phyloP scores from a whole-genome alignment of 768 basidiomycete species.

The Paxillus rubicundulus region DNA sequence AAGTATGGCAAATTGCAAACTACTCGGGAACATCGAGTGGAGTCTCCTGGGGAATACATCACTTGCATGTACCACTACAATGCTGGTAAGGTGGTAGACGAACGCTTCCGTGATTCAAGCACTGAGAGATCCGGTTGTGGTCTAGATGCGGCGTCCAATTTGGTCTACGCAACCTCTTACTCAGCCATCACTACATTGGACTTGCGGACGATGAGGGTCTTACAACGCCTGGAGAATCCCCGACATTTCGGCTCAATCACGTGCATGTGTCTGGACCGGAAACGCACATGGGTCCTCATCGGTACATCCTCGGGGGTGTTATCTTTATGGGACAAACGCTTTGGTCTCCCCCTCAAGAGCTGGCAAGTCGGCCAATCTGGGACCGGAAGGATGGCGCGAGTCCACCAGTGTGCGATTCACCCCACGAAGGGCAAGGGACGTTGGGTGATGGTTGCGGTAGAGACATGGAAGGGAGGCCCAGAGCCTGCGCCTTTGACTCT shows the following conservation, averaged over 20 bases:
- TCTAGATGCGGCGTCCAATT: constrained; percentile 71
- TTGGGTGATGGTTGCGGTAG: constrained; percentile 86
- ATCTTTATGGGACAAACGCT: constrained; percentile 93
- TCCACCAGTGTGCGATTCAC: constrained; percentile 78
- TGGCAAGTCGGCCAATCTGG: constrained; percentile 73
- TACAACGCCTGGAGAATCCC: constrained; percentile 81
- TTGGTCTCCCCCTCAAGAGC: constrained; percentile 82
- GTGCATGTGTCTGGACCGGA: constrained; percentile 78
- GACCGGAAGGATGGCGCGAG: constrained; percentile 50
- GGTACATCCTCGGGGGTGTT: constrained; percentile 85
- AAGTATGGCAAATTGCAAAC: constrained; percentile 81
- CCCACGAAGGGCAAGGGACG: constrained; percentile 84
- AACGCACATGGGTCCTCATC: constrained; percentile 83
- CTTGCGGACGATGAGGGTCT: constrained; percentile 75
- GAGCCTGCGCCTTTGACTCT: constrained; percentile 48
- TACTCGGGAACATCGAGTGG: constrained; percentile 77
- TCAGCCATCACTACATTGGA: constrained; percentile 76
- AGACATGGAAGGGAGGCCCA: constrained; percentile 41
- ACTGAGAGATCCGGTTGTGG: background rate
- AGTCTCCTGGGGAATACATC: constrained; percentile 73
- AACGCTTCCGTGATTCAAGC: background rate
- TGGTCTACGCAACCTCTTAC: constrained; percentile 84
- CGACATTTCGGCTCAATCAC: constrained; percentile 86
- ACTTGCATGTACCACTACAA: constrained; percentile 82
- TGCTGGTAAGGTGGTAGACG: constrained; percentile 48